Evolutionary conservation across 306 rosid species (phyloP).

Genomic region (Parietaria judaica): DNA sequence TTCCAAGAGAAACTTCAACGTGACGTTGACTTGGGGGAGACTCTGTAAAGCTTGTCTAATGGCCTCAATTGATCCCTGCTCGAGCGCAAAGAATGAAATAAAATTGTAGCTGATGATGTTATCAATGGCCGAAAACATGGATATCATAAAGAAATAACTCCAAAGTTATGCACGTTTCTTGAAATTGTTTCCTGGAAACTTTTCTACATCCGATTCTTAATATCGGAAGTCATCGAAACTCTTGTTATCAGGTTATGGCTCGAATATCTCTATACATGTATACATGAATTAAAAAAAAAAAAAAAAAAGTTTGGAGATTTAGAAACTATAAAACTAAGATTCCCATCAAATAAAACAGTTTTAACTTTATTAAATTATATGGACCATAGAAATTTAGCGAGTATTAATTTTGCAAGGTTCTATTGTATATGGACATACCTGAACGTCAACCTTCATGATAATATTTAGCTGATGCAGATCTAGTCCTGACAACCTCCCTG

Average conservation of each 20-base stretch:
- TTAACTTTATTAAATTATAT: too few relatives aligned
- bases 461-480: slow-evolving; percentile 95
- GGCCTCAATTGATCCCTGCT: slow-evolving; percentile 91
- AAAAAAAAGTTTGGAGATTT: too few relatives aligned
- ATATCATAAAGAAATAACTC: background rate
- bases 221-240: too few relatives aligned
- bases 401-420: too few relatives aligned
- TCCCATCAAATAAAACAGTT: too few relatives aligned
- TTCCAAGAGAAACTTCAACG: slow-evolving; percentile 85
- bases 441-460: slow-evolving; percentile 92
- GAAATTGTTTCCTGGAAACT: too few relatives aligned
- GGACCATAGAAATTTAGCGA: too few relatives aligned
- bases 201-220: too few relatives aligned
- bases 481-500: slow-evolving; percentile 74
- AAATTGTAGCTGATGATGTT: slow-evolving; percentile 8
- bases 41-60: slow-evolving; percentile 86
- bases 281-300: too few relatives aligned
- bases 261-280: too few relatives aligned
- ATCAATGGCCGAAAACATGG: background rate
- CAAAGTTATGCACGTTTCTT: background rate
- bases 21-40: slow-evolving; percentile 84
- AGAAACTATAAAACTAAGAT: too few relatives aligned
- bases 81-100: slow-evolving; percentile 18
- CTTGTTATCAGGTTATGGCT: too few relatives aligned
- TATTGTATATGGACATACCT: slow-evolving; percentile 45